Base-by-base conservation (phyloP, 2,329 filamentous ascomycete genomes). In the Fusarium coffeatum region DNA sequence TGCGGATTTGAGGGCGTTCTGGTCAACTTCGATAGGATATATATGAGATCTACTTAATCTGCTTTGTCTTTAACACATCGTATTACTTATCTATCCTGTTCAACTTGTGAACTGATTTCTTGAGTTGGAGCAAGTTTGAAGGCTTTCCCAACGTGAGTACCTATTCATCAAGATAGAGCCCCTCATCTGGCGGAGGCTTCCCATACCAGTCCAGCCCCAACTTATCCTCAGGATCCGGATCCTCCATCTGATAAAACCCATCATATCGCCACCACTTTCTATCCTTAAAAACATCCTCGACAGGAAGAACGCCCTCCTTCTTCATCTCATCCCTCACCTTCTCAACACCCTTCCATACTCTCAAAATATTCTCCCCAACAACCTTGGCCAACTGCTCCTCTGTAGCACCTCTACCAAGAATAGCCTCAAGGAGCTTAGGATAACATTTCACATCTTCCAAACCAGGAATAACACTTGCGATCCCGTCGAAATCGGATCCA, bases 161-260 rank as follows among this genome's bases (percentile, higher is more conserved):
- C n/a, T 40, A 51, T 8, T 51, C 48, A 0, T 34, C 7, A 2
- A 55, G 32, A 5, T 63, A 63, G 0, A 63, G 3, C 0, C 60
- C 60, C 16, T 63, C 57, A 3, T 63, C 58, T 1, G 60, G 60
- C 0, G 60, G 58, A 1, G 58, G 42, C 2, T 22, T 30, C 1
- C 60, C 58, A 0, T 63, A 63, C 60, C 60, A 63, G 27, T 55
- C 60, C 8, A 63, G 27, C 0, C 60, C 58, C 13, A 63, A 25
- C 11, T 22, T 63, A 13, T 63, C 60, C 2, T 63, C 42, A 6
- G 60, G 60, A n/a, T 63, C 60, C 3, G 58, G 60, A 6, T 63
- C 60, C 1, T 63, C 60, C 60, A 63, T 63, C 20, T 63, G 60
- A 30, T 63, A 63, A 22, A 55, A 63, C 1, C 58, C 58, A 55